Base-by-base conservation (phyloP, 176 grass and related monocot genomes). In the Melocanna baccifera region DNA sequence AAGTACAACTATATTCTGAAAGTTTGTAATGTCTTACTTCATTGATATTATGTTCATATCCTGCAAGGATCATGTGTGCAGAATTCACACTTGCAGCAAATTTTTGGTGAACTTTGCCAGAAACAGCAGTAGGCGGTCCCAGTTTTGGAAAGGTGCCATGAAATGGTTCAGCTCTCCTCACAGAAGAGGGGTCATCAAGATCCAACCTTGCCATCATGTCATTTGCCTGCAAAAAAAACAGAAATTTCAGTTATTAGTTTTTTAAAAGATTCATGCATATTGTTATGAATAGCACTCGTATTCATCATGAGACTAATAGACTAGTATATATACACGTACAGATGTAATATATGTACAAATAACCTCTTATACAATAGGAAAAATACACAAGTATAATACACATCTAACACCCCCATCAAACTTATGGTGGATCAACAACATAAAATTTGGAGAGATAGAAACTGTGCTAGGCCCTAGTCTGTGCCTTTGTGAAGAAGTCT, bases 91-190 rank as follows among this genome's bases (percentile, higher is more conserved):
- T 95, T 77, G 93, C 76, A 80, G 87, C 91, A 91, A 83, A 95
- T 77, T 90, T 93, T 88, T 98, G 96, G 81, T 95, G 93, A 81
- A 98, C 91, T 98, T 93, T 98, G 68, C 86, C 93, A 87, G 91
- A 98, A 84, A 95, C 84, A 62, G 96, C 91, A 84, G 93, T 98
- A 19, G 93, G 91, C 76, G 91, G 93, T 82, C 96, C 89, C 29
- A 98, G 73, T 82, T 93, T 98, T 73, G 96, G 96, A 75, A 98
- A 98, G 86, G 89, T 84, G 73, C 91, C 96, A 56, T 83, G 83
- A 87, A 93, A 98, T 81, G 96, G 96, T 76, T 98, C 96, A 58
- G 96, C 96, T 85, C 93, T 93, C 81, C 86, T 93, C 59, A 98
- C 96, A 90, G 96, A 94, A 65, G 96, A 98, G 4, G 91, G 91